Evolutionary conservation across 371 early-diverging fungal genomes (phyloP), one percentile per base, ranked within the genome.

Genomic region (Mortierella sp.): DNA sequence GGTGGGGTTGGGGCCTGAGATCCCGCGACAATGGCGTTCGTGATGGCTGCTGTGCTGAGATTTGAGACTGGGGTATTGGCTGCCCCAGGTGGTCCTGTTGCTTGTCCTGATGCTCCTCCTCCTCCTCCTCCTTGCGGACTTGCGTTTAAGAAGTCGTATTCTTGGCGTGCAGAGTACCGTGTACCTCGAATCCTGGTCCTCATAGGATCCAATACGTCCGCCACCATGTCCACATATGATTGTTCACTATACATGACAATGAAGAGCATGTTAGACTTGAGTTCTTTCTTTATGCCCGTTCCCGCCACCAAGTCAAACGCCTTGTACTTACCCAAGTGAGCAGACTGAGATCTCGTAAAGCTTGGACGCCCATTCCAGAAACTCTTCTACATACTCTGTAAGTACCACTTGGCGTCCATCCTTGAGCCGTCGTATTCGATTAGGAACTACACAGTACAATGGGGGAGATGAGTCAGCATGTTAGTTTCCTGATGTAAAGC

Each of bases 301-400:
- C n/a, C n/a, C n/a, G n/a, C n/a, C n/a, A n/a, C n/a, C n/a, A n/a
- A n/a, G n/a, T n/a, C n/a, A n/a, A n/a, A n/a, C n/a, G n/a, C n/a
- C n/a, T n/a, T n/a, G 10, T 12, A 49, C 80, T 77, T 82, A 86
- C 86, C 94, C 94, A 17, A 93, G 70, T 0, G 92, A 91, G 67
- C 94, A 93, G 17, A 93, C 88, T 12, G 88, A 88, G 13, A 93
- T 90, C 50, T 92, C 92, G 76, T 79, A 93, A 12, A 79, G 81
- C 19, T 83, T 82, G 28, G 82, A 81, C 16, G 92, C 91, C 92
- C 92, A 92, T 29, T 91, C 89, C 50, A 93, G 66, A 60, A 93
- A 93, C 59, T 90, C 91, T 48, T 90, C 86, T 3, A 91, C 91
- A 44, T 86, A 79, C 49, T 90, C 90, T 8, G 90, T 86, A 27